phyloP scores from a whole-genome alignment of 1,284 basidiomycete genomes.

The Boletellus deceptivus region DNA sequence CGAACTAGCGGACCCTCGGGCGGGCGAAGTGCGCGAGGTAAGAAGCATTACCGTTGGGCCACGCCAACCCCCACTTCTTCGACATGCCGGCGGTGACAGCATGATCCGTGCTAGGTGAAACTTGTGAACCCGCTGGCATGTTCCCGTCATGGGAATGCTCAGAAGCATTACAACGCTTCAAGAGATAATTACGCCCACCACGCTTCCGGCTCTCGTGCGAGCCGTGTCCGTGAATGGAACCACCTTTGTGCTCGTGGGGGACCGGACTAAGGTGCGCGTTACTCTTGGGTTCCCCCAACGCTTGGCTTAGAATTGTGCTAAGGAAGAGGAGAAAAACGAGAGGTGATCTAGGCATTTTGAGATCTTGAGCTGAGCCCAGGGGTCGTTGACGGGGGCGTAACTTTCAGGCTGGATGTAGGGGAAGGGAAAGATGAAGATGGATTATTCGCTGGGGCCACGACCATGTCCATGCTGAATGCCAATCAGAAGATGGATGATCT shows the following conservation, averaged over 20 bases:
- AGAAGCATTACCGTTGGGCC: slow-evolving; percentile 44
- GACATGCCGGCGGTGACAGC: not conserved
- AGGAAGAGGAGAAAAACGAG: slow-evolving; percentile 15
- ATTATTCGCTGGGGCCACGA: not conserved
- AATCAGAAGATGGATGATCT: not conserved
- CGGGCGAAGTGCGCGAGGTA: slow-evolving; percentile 34
- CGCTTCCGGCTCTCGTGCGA: slow-evolving; percentile 19
- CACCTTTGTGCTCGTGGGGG: slow-evolving; percentile 1
- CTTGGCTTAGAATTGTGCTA: not conserved
- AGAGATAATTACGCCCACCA: slow-evolving; percentile 11
- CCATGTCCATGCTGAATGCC: slow-evolving; percentile 3
- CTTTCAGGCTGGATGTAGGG: not conserved
- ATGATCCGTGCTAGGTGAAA: slow-evolving; percentile 6
- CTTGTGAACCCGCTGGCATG: slow-evolving; percentile 7
- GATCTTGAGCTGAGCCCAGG: not conserved
- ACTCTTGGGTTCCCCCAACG: slow-evolving; percentile 2
- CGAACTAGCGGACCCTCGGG: slow-evolving; percentile 37
- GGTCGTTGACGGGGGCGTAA: not conserved
- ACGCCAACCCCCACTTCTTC: slow-evolving; percentile 43
- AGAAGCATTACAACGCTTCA: slow-evolving; percentile 21
- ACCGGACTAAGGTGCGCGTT: slow-evolving; percentile 4
- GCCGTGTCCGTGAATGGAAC: not conserved
- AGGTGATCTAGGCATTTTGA: slow-evolving; percentile 14
- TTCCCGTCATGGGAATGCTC: slow-evolving; percentile 16
- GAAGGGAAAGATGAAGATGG: not conserved